A percentile compares a stretch with the other conserved stretches of the same genome.
Evolutionary conservation across 768 basidiomycete genomes (phyloP).

Genomic region (Butyriboletus loyo): DNA sequence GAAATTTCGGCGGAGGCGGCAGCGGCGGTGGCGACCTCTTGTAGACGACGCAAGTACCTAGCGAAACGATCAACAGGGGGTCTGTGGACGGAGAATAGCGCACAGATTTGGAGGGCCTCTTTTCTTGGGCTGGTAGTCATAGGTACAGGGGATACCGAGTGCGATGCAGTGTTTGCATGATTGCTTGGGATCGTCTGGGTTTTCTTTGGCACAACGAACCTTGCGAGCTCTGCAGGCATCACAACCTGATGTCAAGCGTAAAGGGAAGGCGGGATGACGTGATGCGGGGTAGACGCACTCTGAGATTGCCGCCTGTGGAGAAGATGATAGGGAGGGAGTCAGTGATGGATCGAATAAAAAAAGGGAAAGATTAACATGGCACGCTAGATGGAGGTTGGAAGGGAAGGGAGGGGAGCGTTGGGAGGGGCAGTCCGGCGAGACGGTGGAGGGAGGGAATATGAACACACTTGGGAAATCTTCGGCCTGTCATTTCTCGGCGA

Average conservation of each 20-base stretch:
- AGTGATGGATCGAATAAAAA: slow-evolving; percentile 30
- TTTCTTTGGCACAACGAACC: slow-evolving; percentile 80
- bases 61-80: neutral
- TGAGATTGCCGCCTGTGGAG: slow-evolving; percentile 75
- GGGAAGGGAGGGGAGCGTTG: neutral
- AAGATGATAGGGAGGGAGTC: slow-evolving; percentile 28
- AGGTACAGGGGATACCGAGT: slow-evolving; percentile 81
- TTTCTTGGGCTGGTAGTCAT: slow-evolving; percentile 93
- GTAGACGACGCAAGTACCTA: slow-evolving; percentile 76
- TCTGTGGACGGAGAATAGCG: slow-evolving; percentile 21
- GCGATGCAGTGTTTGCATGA: slow-evolving; percentile 86
- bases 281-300: slow-evolving; percentile 46
- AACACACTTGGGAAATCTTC: slow-evolving; percentile 46
- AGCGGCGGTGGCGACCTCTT: slow-evolving; percentile 71
- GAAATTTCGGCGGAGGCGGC: slow-evolving; percentile 42
- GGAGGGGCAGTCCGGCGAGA: neutral
- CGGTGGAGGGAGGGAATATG: neutral
- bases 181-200: slow-evolving; percentile 70
- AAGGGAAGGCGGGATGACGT: slow-evolving; percentile 21
- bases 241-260: slow-evolving; percentile 54
- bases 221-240: slow-evolving; percentile 86
- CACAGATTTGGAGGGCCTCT: slow-evolving; percentile 90
- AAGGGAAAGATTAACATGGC: slow-evolving; percentile 39
- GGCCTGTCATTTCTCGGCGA: slow-evolving; percentile 67
- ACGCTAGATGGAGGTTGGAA: slow-evolving; percentile 11